Base-by-base conservation (phyloP, 148 eudicot species). In the Talinum fruticosum region DNA sequence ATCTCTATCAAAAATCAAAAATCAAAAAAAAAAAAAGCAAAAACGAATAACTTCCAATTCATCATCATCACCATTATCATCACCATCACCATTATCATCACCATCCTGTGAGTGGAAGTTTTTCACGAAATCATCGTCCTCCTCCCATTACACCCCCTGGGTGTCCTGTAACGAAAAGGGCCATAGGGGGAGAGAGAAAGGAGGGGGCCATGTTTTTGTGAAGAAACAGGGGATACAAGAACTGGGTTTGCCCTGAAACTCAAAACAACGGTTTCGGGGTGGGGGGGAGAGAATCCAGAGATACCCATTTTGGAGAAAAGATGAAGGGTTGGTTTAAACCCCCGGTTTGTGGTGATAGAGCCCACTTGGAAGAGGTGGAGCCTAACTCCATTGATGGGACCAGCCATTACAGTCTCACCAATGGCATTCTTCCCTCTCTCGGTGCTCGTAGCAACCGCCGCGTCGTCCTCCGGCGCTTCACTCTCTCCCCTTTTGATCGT, bases 381-480 rank as follows among this genome's bases (percentile, higher is more conserved):
- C 33, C 10, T 5, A 21, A 66, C 1, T 79, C 85, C 23, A 36
- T 83, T 62, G 85, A 83, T 69, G 90, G 79, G 14, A 59, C 76
- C 30, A 89, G 87, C 78, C 80, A 80, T 26, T 84, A 85, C 73
- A 88, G 87, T 72, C 23, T 90, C 28, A 76, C 87, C 2, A 73
- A 72, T 67, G 89, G 87, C 2, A 54, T 93, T 15, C 87, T 93
- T 69, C 97, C 97, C 29, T 86, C 97, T 51, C 96, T 91, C 18
- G 97, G 96, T 29, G 93, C 87, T 28, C 87, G 85, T 33, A 79
- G 85, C 61, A 78, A 76, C n/a, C 87, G 90, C 30, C 81, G 73
- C 30, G 57, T 76, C 29, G 72, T 77, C 51, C 88, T 91, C 10
- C 78, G 81, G 1, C 72, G 69, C 24, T 85, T 72, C 78, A 84